Base-by-base conservation (phyloP, 2,329 filamentous ascomycete genomes). In the Pleomassaria siparia region DNA sequence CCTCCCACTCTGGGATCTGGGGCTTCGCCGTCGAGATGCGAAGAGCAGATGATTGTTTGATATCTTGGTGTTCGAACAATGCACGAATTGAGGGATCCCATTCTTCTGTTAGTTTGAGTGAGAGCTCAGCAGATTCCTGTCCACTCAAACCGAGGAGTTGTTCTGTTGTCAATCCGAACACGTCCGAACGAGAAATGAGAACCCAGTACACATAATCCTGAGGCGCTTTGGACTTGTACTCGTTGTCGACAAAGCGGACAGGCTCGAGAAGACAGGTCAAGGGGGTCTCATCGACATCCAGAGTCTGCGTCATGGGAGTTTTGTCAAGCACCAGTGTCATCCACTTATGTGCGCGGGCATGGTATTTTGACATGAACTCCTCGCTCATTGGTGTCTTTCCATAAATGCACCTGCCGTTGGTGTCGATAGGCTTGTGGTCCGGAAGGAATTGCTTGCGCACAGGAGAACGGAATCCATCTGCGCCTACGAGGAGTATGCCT, bases 381-480 rank as follows among this genome's bases (percentile, higher is more conserved):
- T 45, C 33, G 2, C 58, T 69, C 20, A 73, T 29, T 2, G 60
- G 58, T 1, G 72, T 74, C 50, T 73, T 74, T 16, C 73, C 73
- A 43, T 71, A 76, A 10, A 76, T 62, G 21, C 67, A 66, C 10
- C 70, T 58, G 13, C 64, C 63, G 8, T 66, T 60, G 0, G 72
- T 72, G 49, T 77, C 74, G 4, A 76, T 40, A 4, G 64, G 47
- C 16, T 58, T 49, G 28, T 66, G 62, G 1, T 63, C 43, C 1
- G 74, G 74, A 2, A 74, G 48, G 15, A 67, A 53, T 44, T 75
- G 73, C 22, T 55, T 66, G 5, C 73, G 61, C n/a, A 73, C 63
- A 10, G 45, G 44, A 15, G 69, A 74, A 16, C 66, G 55, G 12
- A 62, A 56, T 6, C 53, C 51, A 35, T 56, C 53, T 22, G 48